Percentiles rank a stretch among this genome's conserved stretches.
Conservation (phyloP, 2,329 filamentous ascomycete genomes). For the Trichoderma sp. region DNA sequence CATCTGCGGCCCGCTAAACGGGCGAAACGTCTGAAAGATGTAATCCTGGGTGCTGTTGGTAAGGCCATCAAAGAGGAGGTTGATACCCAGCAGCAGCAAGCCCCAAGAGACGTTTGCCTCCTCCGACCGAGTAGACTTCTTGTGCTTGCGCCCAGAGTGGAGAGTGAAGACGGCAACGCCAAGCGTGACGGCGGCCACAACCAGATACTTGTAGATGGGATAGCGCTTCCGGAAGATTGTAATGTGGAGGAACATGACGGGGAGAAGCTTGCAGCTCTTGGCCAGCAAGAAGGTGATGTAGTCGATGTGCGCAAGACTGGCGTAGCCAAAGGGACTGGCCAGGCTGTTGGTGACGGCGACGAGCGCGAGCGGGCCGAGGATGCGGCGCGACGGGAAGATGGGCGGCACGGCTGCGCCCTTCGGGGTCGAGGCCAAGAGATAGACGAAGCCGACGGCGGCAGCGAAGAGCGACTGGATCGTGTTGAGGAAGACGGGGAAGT, state of each 20-base stretch:
- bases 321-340: constrained; percentile 94
- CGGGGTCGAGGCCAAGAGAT: constrained; percentile 69
- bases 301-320: constrained; percentile 88
- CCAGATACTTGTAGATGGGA: constrained; percentile 93
- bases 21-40: constrained; percentile 78
- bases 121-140: constrained; percentile 46
- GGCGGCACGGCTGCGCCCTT: constrained; percentile 48
- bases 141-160: constrained; percentile 65
- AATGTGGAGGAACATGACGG: constrained; percentile 95
- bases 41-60: constrained; percentile 97
- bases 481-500: constrained; percentile 92
- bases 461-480: constrained; percentile 93
- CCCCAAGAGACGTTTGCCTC: constrained; percentile 73
- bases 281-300: constrained; percentile 97
- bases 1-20: constrained; percentile 94
- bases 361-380: constrained; percentile 76
- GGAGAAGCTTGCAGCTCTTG: constrained; percentile 98
- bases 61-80: constrained; percentile 91
- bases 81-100: constrained; percentile 79
- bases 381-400: constrained; percentile 75
- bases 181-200: constrained; percentile 85
- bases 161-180: constrained; percentile 96
- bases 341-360: constrained; percentile 87
- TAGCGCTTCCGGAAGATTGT: constrained; percentile 87
- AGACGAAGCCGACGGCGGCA: constrained; percentile 76